Evolutionary conservation across 805 yeast species (phyloP), one percentile per base, ranked within the genome.

Genomic region (Pichia scutulata): DNA sequence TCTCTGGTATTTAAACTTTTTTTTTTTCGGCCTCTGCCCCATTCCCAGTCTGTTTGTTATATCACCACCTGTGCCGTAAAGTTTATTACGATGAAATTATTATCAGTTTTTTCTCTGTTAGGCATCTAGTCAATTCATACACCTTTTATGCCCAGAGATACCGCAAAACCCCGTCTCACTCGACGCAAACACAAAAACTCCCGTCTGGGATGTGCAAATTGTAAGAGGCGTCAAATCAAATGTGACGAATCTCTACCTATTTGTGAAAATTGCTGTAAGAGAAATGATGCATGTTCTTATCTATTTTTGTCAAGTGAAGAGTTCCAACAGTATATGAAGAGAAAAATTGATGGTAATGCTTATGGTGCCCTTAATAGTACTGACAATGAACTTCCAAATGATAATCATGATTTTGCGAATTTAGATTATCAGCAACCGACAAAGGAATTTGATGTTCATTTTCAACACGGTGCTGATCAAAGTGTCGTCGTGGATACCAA

Each of bases 131-230:
- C n/a, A n/a, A n/a, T n/a, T n/a, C n/a, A n/a, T n/a, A n/a, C n/a
- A n/a, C n/a, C n/a, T n/a, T n/a, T n/a, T n/a, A 26, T 26, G 28
- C 12, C 28, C 12, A 26, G 12, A 3, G 12, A 26, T 13, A 26
- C 28, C 4, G 36, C 16, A 30, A 30, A 30, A 14, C n/a, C n/a
- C 14, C 36, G 36, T 30, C 36, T 30, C 3, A 30, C 36, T 30
- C 36, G 36, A 30, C 36, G 36, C n/a, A 74, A 76, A 52, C 89
- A 82, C 62, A 70, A 82, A 52, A 83, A 83, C 66, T 58, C 64
- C 3, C 58, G 58, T 43, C 49, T 56, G 13, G 66, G 66, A 2
- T 62, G 66, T 48, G 50, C 59, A 44, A 57, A 60, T 36, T 62
- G 66, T 42, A 48, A 60, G 13, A 52, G 52, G 23, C 48, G 65